A percentile compares a stretch with the other conserved stretches of the same genome.
Evolutionary conservation across 495 filamentous ascomycete species (phyloP).

Genomic region (Bombardia bombarda): DNA sequence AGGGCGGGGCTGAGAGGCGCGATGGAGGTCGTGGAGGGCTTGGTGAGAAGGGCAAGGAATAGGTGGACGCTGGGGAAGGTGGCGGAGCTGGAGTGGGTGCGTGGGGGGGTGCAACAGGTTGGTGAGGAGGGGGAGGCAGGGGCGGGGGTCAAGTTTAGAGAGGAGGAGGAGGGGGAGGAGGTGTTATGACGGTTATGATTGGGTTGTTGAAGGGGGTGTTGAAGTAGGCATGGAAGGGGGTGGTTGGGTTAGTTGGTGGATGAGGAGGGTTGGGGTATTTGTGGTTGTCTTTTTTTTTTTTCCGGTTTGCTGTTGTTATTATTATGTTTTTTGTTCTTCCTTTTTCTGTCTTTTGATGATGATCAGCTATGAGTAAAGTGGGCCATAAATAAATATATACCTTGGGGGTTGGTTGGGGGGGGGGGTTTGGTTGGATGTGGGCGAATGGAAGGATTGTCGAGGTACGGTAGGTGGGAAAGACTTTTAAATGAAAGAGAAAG

Average conservation of each 20-base stretch:
- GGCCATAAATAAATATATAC: too few species aligned
- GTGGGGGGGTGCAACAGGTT: slow-evolving; percentile 57
- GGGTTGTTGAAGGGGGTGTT: not conserved
- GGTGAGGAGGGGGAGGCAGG: too few species aligned
- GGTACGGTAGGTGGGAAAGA: too few species aligned
- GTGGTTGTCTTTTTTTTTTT: not conserved
- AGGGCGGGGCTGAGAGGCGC: slow-evolving; percentile 62
- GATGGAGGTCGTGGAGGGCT: slow-evolving; percentile 67
- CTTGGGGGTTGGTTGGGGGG: too few species aligned
- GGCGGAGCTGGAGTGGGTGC: slow-evolving; percentile 66
- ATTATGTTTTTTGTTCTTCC: not conserved
- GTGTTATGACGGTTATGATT: slow-evolving; percentile 29
- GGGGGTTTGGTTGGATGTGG: too few species aligned
- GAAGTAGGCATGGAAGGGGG: not conserved
- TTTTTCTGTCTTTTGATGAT: too few species aligned
- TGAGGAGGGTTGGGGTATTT: not conserved
- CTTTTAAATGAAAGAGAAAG: too few species aligned
- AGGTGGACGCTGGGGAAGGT: slow-evolving; percentile 68
- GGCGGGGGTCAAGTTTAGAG: slow-evolving; percentile 59
- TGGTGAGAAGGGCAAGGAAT: slow-evolving; percentile 70
- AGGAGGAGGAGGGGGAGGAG: slow-evolving; percentile 53
- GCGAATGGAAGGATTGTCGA: too few species aligned
- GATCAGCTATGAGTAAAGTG: too few species aligned
- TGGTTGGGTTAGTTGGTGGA: not conserved
- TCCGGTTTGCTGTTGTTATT: not conserved